Percentiles rank a stretch among this genome's conserved stretches.
Evolutionary conservation across 208 protist species (phyloP).

Genomic region (Trypanosoma caninum): DNA sequence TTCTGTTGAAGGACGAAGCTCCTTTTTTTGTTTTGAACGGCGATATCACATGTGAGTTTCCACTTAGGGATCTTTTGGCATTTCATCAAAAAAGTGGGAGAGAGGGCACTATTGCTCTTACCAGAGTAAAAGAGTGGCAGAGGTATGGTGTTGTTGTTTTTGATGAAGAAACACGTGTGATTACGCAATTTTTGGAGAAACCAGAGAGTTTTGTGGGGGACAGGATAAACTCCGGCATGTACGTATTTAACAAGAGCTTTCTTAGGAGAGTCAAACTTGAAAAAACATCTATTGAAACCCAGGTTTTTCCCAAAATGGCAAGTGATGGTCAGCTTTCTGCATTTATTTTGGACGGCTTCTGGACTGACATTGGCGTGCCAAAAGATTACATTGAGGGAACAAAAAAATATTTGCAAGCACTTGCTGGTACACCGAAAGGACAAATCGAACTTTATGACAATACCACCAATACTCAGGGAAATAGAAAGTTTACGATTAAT

Average conservation of each 20-base stretch:
- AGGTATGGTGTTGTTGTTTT: slow-evolving; percentile 98
- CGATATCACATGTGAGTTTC: slow-evolving; percentile 96
- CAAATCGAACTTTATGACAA: slow-evolving; percentile 33
- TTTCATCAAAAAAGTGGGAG: slow-evolving; percentile 95
- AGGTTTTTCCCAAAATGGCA: slow-evolving; percentile 96
- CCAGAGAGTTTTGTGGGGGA: slow-evolving; percentile 95
- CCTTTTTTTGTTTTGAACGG: slow-evolving; percentile 98
- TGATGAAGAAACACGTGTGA: slow-evolving; percentile 77
- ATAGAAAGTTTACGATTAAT: slow-evolving; percentile 51
- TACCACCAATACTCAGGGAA: slow-evolving; percentile 16
- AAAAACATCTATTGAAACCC: slow-evolving; percentile 95
- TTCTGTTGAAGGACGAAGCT: slow-evolving; percentile 80
- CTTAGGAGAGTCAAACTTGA: slow-evolving; percentile 92
- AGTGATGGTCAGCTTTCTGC: slow-evolving; percentile 90
- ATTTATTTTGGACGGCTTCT: slow-evolving; percentile 95
- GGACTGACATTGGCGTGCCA: slow-evolving; percentile 98
- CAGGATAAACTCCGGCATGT: slow-evolving; percentile 97
- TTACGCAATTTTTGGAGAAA: slow-evolving; percentile 96
- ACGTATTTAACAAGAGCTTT: slow-evolving; percentile 95
- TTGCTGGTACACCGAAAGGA: slow-evolving; percentile 33
- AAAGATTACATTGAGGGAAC: slow-evolving; percentile 92
- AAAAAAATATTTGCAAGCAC: slow-evolving; percentile 77
- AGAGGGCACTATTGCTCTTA: slow-evolving; percentile 97
- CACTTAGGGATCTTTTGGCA: slow-evolving; percentile 90
- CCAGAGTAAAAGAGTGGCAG: slow-evolving; percentile 94